Evolutionary conservation across 2,329 filamentous ascomycete genomes (phyloP).

Genomic region (Thelonectria discophora): DNA sequence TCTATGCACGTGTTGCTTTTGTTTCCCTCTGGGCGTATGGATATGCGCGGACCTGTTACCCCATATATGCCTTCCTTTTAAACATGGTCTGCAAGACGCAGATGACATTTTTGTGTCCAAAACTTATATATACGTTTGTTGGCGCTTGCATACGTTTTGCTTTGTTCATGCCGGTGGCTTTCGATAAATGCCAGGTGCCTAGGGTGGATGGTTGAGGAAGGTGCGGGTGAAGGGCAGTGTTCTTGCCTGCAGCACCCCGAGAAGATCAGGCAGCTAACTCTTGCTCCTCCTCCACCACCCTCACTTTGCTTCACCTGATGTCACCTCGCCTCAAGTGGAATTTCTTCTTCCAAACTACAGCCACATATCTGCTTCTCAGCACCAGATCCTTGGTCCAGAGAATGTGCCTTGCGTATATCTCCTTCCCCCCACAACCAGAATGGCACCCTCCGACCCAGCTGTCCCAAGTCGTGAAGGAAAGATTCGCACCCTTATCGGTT

Average conservation of each 20-base stretch:
- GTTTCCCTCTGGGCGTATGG: constrained; percentile 27
- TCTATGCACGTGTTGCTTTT: background rate
- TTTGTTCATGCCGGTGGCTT: background rate
- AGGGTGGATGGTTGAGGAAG: constrained; percentile 11
- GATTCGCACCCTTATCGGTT: constrained; percentile 38
- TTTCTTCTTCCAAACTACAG: background rate
- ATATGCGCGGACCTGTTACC: constrained; percentile 23
- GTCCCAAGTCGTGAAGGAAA: constrained; percentile 35
- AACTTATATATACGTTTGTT: background rate
- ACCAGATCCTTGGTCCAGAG: background rate
- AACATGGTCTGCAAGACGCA: constrained; percentile 31
- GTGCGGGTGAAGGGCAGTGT: background rate
- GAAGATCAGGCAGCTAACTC: background rate
- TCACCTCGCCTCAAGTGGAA: background rate
- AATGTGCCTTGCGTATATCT: background rate
- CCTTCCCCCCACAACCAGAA: constrained; percentile 15
- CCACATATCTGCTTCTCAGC: background rate
- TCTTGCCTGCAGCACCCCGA: constrained; percentile 4
- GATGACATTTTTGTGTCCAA: constrained; percentile 29
- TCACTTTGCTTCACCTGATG: background rate
- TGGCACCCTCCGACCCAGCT: constrained; percentile 34
- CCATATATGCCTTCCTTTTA: constrained; percentile 23
- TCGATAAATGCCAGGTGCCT: background rate
- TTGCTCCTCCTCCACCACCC: too few species aligned
- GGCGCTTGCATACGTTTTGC: background rate